Percentiles rank a stretch among this genome's conserved stretches.
Evolutionary conservation across 2,329 filamentous ascomycete species (phyloP).

Genomic region (Hypomyces rosellus): DNA sequence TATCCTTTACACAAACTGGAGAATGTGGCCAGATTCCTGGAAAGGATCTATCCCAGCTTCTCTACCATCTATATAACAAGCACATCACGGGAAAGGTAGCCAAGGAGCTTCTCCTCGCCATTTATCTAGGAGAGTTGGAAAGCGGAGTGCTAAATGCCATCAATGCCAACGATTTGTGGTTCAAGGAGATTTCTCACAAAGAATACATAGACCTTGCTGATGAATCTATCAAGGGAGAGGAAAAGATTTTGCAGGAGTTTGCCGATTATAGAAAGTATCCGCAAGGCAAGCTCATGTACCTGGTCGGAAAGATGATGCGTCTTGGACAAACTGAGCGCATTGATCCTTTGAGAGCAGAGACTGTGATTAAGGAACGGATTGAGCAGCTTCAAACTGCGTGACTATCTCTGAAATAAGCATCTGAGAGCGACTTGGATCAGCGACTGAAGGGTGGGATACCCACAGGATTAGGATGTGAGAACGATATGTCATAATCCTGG

Average conservation of each 20-base stretch:
- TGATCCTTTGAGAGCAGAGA: slow-evolving; percentile 46
- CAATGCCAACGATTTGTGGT: slow-evolving; percentile 46
- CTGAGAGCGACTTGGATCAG: too few relatives aligned
- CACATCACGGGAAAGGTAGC: slow-evolving; percentile 52
- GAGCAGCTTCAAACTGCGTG: slow-evolving; percentile 11
- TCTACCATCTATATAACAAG: slow-evolving; percentile 40
- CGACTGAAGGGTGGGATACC: too few relatives aligned
- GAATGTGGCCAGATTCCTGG: slow-evolving; percentile 42
- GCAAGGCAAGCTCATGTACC: slow-evolving; percentile 54
- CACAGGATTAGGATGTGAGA: too few relatives aligned
- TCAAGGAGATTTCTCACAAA: slow-evolving; percentile 39
- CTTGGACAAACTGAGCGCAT: slow-evolving; percentile 48
- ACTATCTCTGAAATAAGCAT: neutral
- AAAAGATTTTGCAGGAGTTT: slow-evolving; percentile 42
- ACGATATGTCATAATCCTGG: too few relatives aligned
- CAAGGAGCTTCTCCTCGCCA: slow-evolving; percentile 50
- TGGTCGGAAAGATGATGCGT: slow-evolving; percentile 54
- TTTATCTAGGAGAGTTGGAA: slow-evolving; percentile 43
- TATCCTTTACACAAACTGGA: slow-evolving; percentile 39
- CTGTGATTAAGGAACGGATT: slow-evolving; percentile 34
- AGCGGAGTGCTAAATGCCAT: slow-evolving; percentile 39
- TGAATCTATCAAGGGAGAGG: slow-evolving; percentile 38
- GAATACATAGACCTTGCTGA: slow-evolving; percentile 46
- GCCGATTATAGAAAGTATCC: slow-evolving; percentile 39
- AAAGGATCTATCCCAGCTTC: slow-evolving; percentile 42